Evolutionary conservation across 768 basidiomycete species (phyloP).

Genomic region (Rossbeevera mucosa): DNA sequence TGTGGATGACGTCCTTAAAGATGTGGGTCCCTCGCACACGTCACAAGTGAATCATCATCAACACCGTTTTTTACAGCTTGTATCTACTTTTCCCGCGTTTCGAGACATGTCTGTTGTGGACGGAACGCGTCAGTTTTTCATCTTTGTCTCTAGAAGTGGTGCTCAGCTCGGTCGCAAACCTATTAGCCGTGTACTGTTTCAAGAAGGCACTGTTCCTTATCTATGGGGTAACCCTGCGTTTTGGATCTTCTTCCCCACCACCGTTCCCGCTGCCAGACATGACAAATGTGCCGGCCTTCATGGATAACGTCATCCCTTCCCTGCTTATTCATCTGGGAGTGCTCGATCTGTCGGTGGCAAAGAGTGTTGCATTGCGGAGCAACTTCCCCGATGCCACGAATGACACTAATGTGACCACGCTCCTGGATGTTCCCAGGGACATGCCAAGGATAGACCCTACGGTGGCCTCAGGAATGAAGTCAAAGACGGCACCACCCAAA

Average conservation of each 20-base stretch:
- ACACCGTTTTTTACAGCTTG: constrained; percentile 46
- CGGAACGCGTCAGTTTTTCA: constrained; percentile 46
- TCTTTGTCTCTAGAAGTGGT: constrained; percentile 1
- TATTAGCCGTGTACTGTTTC: constrained; percentile 88
- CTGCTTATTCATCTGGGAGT: constrained; percentile 73
- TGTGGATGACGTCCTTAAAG: constrained; percentile 59
- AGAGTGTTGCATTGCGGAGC: constrained; percentile 37
- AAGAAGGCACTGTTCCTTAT: constrained; percentile 86
- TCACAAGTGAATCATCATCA: constrained; percentile 3
- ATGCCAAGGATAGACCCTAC: constrained; percentile 1
- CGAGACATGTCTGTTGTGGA: constrained; percentile 69
- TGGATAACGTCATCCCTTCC: constrained; percentile 84
- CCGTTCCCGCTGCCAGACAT: constrained; percentile 64
- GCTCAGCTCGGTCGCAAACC: not conserved
- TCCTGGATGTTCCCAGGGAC: constrained; percentile 35
- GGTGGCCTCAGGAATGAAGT: constrained; percentile 11
- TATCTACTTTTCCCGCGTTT: constrained; percentile 76
- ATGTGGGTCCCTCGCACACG: constrained; percentile 38
- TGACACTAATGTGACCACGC: constrained; percentile 33
- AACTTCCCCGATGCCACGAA: constrained; percentile 49
- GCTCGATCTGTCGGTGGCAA: constrained; percentile 53
- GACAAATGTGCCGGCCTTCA: constrained; percentile 57
- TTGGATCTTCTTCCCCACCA: constrained; percentile 48
- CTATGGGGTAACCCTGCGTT: constrained; percentile 63
- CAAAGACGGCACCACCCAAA: constrained; percentile 25